A percentile compares a stretch with the other conserved stretches of the same genome.
Conservation (phyloP, 768 basidiomycete species). For the Paxillus involutus region DNA sequence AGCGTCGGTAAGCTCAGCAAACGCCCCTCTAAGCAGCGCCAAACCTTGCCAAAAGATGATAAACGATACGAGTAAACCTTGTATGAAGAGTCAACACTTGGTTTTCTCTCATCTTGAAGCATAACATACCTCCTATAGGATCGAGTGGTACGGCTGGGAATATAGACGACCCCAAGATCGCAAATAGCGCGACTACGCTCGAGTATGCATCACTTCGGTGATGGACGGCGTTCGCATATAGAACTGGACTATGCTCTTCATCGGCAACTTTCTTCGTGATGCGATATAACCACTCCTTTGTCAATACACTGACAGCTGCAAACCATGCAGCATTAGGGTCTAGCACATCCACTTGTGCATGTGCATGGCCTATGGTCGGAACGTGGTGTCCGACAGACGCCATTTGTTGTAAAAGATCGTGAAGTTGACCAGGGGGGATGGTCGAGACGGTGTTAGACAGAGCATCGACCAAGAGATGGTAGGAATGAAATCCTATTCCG, state of each 20-base stretch:
- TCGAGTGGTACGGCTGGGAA: slow-evolving; percentile 88
- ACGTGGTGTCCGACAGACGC: slow-evolving; percentile 55
- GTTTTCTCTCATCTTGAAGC: neutral
- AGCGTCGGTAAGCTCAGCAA: slow-evolving; percentile 83
- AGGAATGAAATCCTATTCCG: slow-evolving; percentile 89
- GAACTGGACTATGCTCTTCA: slow-evolving; percentile 86
- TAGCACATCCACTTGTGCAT: slow-evolving; percentile 54
- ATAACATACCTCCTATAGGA: slow-evolving; percentile 79
- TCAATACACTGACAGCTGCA: slow-evolving; percentile 73
- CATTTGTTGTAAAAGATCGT: slow-evolving; percentile 59
- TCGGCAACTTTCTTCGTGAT: slow-evolving; percentile 88
- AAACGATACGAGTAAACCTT: slow-evolving; percentile 85
- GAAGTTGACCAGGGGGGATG: slow-evolving; percentile 62
- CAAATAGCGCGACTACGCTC: slow-evolving; percentile 85
- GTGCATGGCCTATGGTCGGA: slow-evolving; percentile 52
- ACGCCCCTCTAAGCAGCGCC: slow-evolving; percentile 62
- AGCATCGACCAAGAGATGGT: slow-evolving; percentile 74
- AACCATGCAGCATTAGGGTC: slow-evolving; percentile 99
- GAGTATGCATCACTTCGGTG: slow-evolving; percentile 98
- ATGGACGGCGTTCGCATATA: slow-evolving; percentile 95
- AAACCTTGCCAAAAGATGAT: slow-evolving; percentile 84
- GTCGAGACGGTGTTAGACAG: slow-evolving; percentile 65
- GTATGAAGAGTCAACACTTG: neutral
- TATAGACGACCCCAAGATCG: slow-evolving; percentile 85
- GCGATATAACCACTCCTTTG: slow-evolving; percentile 94